Percentiles rank a stretch among this genome's conserved stretches.
Evolutionary conservation across 179 eudicot species (phyloP).

Genomic region (Sideroxylon spinosum): DNA sequence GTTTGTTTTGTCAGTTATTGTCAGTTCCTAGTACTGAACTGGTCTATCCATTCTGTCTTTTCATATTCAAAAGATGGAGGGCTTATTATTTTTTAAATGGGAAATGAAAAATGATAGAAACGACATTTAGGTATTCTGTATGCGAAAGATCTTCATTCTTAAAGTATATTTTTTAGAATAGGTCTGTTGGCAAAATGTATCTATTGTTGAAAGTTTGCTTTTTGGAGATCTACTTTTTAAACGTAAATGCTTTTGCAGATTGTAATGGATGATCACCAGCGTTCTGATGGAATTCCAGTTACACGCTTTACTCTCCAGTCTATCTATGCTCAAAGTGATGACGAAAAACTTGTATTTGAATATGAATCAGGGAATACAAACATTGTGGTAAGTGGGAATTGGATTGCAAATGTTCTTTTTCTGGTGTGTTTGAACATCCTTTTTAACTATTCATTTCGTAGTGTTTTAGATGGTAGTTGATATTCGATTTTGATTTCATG

Average conservation of each 20-base stretch:
- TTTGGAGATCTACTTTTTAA: constrained; percentile 13
- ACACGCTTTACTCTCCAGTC: constrained; percentile 93
- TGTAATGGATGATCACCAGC: constrained; percentile 98
- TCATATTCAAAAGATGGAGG: not conserved
- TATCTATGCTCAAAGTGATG: constrained; percentile 90
- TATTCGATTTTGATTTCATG: not conserved
- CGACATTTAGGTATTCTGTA: not conserved
- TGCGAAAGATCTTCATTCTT: not conserved
- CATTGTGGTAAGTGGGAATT: constrained; percentile 60
- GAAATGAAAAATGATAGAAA: not conserved
- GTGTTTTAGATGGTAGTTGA: not conserved
- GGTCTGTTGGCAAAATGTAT: constrained; percentile 1
- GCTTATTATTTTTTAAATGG: not conserved
- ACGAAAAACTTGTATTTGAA: constrained; percentile 93
- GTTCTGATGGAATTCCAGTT: constrained; percentile 92
- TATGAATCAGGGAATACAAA: constrained; percentile 96
- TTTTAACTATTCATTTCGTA: not conserved
- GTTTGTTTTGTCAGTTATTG: not conserved
- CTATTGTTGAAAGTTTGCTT: not conserved
- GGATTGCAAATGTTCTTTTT: not conserved
- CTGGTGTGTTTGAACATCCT: not conserved
- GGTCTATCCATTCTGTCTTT: not conserved
- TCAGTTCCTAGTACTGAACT: not conserved
- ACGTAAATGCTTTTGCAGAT: constrained; percentile 45
- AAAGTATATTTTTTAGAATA: not conserved